Base-by-base conservation (phyloP, 495 filamentous ascomycete species). In the Neurospora sp. region DNA sequence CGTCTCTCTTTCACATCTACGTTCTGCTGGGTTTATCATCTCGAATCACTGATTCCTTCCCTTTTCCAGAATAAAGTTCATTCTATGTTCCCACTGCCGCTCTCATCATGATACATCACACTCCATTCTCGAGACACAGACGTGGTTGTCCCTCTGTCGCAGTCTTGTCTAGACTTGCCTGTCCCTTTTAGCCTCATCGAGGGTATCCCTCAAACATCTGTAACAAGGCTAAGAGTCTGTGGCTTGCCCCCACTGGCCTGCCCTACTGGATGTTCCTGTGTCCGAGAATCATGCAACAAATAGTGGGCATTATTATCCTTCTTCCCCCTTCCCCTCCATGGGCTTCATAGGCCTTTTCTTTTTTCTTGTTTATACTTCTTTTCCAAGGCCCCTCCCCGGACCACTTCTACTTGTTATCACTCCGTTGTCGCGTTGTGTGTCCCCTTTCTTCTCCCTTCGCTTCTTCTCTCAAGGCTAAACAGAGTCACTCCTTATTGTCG, bases 401-500 rank as follows among this genome's bases (percentile, higher is more conserved):
- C 83, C 81, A 79, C 76, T 74, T 72, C 70, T 36, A 76, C 75
- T 74, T 81, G 70, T 79, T 77, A 80, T 82, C 80, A 86, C 81
- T 81, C 81, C 81, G 79, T 78, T 80, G 82, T 84, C 80, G 84
- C 81, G 84, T 82, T 82, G 80, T 84, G 81, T 84, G 78, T 81
- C 76, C 75, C 79, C 75, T 79, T 75, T 76, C 78, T 81, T 78
- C 71, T 78, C 77, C 75, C 78, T 81, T 83, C 81, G 82, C 83
- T 84, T 82, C 83, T 82, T 34, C 7, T 5, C 28, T 19, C 83
- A 83, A 84, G 85, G 85, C 86, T 87, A 79, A 82, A 82, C 79
- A 78, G 81, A 77, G 80, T 84, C 81, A 84, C 85, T 85, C 85
- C 86, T 86, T 84, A 84, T 84, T 80, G 81, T 81, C 74, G 75